phyloP scores from a whole-genome alignment of 371 early-diverging fungal species.

The Caulochytrium protostelioides region DNA sequence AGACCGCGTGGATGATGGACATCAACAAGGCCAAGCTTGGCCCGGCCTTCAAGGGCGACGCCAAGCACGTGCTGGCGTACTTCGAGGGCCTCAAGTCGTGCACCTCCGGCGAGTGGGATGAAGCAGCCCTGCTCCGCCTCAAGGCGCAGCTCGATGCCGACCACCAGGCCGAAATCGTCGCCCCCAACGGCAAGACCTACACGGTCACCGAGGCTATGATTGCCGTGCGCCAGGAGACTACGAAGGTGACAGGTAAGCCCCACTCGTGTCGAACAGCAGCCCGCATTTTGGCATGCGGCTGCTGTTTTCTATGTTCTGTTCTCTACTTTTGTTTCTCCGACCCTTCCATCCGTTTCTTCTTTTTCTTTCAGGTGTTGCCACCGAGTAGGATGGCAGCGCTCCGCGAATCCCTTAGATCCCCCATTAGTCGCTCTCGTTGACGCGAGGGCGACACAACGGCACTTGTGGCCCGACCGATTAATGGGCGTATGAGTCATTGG shows the following conservation, averaged over 20 bases:
- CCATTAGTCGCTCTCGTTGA: no score
- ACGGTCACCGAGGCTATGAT: conserved; percentile 50
- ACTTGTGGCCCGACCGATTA: no score
- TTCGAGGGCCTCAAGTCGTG: conserved; percentile 30
- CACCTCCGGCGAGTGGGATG: conserved; percentile 11
- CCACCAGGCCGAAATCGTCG: conserved; percentile 19
- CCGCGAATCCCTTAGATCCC: no score
- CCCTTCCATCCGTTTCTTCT: no score
- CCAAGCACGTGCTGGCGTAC: conserved; percentile 64
- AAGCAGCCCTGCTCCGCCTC: conserved; percentile 1
- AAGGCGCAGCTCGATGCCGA: no score
- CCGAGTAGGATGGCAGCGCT: no score
- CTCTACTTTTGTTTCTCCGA: no score
- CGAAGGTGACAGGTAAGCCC: conserved; percentile 54
- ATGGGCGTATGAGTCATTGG: conserved; percentile 21
- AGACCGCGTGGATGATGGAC: conserved; percentile 56
- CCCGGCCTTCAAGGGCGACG: conserved; percentile 72
- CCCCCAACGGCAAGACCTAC: conserved; percentile 46
- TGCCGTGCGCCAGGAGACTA: conserved; percentile 40
- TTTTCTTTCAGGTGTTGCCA: no score
- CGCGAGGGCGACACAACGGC: no score
- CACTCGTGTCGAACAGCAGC: no score
- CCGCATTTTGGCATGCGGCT: no score
- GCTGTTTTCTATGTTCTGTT: no score
- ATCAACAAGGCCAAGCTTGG: conserved; percentile 87